Conservation (phyloP, 2,329 filamentous ascomycete species). For the Fusarium metavorans region DNA sequence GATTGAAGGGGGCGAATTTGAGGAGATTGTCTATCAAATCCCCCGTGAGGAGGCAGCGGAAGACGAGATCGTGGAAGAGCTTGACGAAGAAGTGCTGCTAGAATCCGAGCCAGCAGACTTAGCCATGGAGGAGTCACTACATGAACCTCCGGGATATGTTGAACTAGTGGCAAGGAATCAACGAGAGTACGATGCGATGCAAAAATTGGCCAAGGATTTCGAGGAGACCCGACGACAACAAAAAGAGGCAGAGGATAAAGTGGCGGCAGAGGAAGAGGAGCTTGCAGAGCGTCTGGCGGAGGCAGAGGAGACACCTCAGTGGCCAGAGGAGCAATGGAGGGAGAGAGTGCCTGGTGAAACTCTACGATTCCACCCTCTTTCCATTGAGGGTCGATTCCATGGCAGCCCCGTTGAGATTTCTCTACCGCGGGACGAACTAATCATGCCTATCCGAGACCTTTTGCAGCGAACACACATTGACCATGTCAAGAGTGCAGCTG, state of each 20-base stretch:
- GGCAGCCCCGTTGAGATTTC: slow-evolving; percentile 79
- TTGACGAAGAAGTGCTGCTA: slow-evolving; percentile 19
- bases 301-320: slow-evolving; percentile 43
- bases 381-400: slow-evolving; percentile 78
- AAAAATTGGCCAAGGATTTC: slow-evolving; percentile 69
- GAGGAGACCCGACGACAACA: slow-evolving; percentile 57
- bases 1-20: slow-evolving; percentile 66
- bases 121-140: slow-evolving; percentile 43
- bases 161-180: slow-evolving; percentile 63
- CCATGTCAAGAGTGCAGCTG: slow-evolving; percentile 80
- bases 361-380: slow-evolving; percentile 78
- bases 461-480: slow-evolving; percentile 76
- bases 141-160: slow-evolving; percentile 55
- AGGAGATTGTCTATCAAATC: slow-evolving; percentile 68
- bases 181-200: slow-evolving; percentile 67
- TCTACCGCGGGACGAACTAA: slow-evolving; percentile 77
- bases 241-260: slow-evolving; percentile 42
- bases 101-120: slow-evolving; percentile 14
- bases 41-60: slow-evolving; percentile 23
- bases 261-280: slow-evolving; percentile 50
- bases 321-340: slow-evolving; percentile 50
- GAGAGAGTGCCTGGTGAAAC: slow-evolving; percentile 50
- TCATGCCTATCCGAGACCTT: slow-evolving; percentile 76
- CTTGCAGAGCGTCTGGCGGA: slow-evolving; percentile 46
- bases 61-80: slow-evolving; percentile 36